Conservation (phyloP, 2,329 filamentous ascomycete genomes). For the Verticillium zaregamsianum region DNA sequence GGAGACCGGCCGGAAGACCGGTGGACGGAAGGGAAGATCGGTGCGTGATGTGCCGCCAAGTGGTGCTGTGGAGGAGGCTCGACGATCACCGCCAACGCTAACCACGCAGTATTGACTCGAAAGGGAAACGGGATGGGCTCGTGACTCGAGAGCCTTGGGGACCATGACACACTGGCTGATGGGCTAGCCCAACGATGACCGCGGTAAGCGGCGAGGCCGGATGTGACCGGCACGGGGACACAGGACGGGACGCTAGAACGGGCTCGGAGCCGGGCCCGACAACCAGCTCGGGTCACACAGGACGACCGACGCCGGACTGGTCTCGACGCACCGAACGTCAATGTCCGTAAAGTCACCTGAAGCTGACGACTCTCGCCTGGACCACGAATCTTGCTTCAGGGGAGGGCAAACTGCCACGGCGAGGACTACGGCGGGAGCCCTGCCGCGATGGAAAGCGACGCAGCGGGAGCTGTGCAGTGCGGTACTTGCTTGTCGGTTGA, state of each 20-base stretch:
- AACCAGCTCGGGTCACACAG: background rate
- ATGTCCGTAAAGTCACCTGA: background rate
- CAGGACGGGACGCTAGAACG: background rate
- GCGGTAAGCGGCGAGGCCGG: background rate
- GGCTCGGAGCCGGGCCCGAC: background rate
- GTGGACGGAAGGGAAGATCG: background rate
- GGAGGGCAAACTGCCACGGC: too few species aligned
- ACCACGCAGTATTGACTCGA: background rate
- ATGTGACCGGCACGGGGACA: background rate
- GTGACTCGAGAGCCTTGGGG: background rate
- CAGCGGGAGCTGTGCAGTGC: too few species aligned
- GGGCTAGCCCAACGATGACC: background rate
- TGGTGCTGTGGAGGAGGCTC: background rate
- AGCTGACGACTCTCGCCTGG: background rate
- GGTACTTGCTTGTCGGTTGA: background rate
- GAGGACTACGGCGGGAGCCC: background rate
- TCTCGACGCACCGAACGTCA: background rate
- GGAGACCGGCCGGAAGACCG: background rate
- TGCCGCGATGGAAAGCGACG: background rate
- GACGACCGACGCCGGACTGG: background rate
- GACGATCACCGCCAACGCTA: background rate
- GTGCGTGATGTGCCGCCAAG: background rate
- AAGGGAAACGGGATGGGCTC: background rate
- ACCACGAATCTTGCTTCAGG: too few species aligned
- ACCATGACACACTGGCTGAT: background rate